A percentile compares a stretch with the other conserved stretches of the same genome.
Conservation (phyloP, 108 stramenopile genomes). For the Chaetoceros muelleri region DNA sequence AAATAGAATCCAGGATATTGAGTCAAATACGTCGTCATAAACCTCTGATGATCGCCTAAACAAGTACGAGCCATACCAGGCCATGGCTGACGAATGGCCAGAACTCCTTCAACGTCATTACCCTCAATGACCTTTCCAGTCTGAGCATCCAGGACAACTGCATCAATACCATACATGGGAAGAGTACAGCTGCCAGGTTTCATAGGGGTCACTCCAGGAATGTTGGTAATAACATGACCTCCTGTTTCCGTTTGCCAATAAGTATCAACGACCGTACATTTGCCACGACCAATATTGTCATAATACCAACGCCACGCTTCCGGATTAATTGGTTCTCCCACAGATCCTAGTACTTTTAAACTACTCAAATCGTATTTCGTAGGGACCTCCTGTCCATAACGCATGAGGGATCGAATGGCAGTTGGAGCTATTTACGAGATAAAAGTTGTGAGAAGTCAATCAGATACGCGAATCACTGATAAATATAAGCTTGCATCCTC, state of each 20-base stretch:
- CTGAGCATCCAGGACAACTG: slow-evolving; percentile 82
- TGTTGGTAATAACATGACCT: slow-evolving; percentile 88
- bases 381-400: slow-evolving; percentile 74
- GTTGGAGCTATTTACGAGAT: slow-evolving; percentile 76
- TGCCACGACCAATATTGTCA: slow-evolving; percentile 76
- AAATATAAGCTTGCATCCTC: too few relatives aligned
- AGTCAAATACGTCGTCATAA: slow-evolving; percentile 82
- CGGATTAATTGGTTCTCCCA: slow-evolving; percentile 99
- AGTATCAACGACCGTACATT: slow-evolving; percentile 94
- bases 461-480: too few relatives aligned
- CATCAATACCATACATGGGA: slow-evolving; percentile 91
- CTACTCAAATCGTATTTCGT: slow-evolving; percentile 78
- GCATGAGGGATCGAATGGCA: slow-evolving; percentile 95
- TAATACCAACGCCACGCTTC: slow-evolving; percentile 99
- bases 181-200: slow-evolving; percentile 92
- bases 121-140: slow-evolving; percentile 55
- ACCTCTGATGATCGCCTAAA: slow-evolving; percentile 91
- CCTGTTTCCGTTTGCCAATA: slow-evolving; percentile 99
- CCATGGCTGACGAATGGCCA: slow-evolving; percentile 90
- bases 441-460: slow-evolving; percentile 13
- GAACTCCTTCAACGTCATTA: slow-evolving; percentile 71
- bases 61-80: slow-evolving; percentile 94
- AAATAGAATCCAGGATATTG: slow-evolving; percentile 97
- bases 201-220: slow-evolving; percentile 91
- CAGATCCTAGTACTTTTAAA: slow-evolving; percentile 87